These are phyloP conservation scores for Medakamo hakoo DNA, from an alignment of 139 green algal genomes.

Conservation along the genomic window DNA sequence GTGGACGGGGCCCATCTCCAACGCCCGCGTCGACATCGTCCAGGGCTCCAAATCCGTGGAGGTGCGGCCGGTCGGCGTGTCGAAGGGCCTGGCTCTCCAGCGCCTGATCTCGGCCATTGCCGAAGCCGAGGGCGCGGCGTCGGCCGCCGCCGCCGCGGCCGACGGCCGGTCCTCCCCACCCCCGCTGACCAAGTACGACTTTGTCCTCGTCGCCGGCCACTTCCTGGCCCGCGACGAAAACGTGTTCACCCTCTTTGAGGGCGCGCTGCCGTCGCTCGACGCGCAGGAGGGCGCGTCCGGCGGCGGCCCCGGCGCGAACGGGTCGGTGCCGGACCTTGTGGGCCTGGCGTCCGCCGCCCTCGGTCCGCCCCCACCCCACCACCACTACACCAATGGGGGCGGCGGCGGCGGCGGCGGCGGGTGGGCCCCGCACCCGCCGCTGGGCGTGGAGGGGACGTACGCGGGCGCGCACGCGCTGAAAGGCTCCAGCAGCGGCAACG, in stretches of 20 bases:
- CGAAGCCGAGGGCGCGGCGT: slow-evolving; percentile 1
- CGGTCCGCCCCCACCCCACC: neutral
- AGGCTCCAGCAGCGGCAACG: too few species aligned
- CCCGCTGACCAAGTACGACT: slow-evolving; percentile 31
- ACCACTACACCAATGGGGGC: too few species aligned
- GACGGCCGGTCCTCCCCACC: too few species aligned
- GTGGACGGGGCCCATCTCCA: slow-evolving; percentile 93
- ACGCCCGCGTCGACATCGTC: slow-evolving; percentile 92
- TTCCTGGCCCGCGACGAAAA: slow-evolving; percentile 88
- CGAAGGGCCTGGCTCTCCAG: slow-evolving; percentile 84
- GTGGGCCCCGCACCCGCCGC: neutral
- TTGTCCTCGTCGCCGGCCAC: slow-evolving; percentile 75
- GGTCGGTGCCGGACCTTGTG: neutral
- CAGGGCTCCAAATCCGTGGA: slow-evolving; percentile 66
- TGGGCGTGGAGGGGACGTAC: neutral
- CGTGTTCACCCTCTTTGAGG: slow-evolving; percentile 84
- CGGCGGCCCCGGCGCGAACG: neutral
- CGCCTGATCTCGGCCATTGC: slow-evolving; percentile 44
- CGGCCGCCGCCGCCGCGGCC: slow-evolving; percentile 2
- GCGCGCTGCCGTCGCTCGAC: slow-evolving; percentile 7
- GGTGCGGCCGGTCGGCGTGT: slow-evolving; percentile 86
- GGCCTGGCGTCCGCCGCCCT: neutral
- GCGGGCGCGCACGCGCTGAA: neutral
- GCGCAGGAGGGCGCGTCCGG: neutral
- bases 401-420: neutral